Percentiles rank a stretch among this genome's conserved stretches.
These are phyloP conservation scores for Mercurialis annua DNA, from an alignment of 345 rosid genomes.

Conservation along the genomic window DNA sequence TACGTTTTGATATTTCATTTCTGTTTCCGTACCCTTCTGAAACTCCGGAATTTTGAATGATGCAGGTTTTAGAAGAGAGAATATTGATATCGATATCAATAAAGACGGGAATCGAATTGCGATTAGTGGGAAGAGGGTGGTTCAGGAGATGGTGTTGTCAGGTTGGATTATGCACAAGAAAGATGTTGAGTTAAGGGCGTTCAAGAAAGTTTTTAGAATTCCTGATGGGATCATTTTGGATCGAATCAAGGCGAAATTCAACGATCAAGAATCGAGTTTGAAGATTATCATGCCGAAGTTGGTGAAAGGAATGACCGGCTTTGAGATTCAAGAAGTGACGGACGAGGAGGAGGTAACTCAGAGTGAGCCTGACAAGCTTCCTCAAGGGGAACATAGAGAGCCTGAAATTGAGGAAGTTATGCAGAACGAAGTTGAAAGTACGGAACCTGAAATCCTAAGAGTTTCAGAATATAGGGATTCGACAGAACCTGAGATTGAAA, in stretches of 20 bases:
- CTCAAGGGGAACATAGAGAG: slow-evolving; percentile 3
- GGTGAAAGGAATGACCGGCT: slow-evolving; percentile 50
- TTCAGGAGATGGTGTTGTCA: slow-evolving; percentile 60
- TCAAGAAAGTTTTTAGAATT: slow-evolving; percentile 54
- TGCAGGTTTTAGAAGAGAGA: slow-evolving; percentile 65
- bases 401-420: slow-evolving; percentile 16
- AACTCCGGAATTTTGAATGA: too few species aligned
- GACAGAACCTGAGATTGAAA: slow-evolving; percentile 6
- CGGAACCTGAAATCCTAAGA: slow-evolving; percentile 10
- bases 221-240: slow-evolving; percentile 59
- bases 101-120: slow-evolving; percentile 54
- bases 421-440: slow-evolving; percentile 13
- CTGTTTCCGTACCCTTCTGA: too few species aligned
- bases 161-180: slow-evolving; percentile 61
- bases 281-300: slow-evolving; percentile 63
- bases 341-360: slow-evolving; percentile 21
- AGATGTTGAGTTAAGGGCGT: slow-evolving; percentile 53
- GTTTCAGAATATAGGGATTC: not conserved
- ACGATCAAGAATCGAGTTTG: slow-evolving; percentile 46
- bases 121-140: slow-evolving; percentile 54
- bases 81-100: slow-evolving; percentile 61
- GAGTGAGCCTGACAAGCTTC: slow-evolving; percentile 15
- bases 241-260: slow-evolving; percentile 60
- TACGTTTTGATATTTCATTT: not conserved
- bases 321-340: slow-evolving; percentile 50